Percentiles rank a stretch among this genome's conserved stretches.
Conservation (phyloP, 83 land plant species). For the Thuja plicata region DNA sequence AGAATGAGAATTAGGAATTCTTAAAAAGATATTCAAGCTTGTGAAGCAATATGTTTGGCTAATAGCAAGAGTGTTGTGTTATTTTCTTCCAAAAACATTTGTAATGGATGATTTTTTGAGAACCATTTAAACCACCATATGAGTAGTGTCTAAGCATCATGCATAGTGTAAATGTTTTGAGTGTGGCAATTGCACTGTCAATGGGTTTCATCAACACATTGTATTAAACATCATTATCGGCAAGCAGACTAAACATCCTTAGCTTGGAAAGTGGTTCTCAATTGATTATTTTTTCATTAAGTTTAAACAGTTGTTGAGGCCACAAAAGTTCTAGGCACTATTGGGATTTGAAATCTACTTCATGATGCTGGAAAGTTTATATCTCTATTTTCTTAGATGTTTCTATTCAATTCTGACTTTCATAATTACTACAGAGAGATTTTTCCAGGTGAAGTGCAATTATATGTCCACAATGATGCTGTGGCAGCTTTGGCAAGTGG, state of each 20-base stretch:
- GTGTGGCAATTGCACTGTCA: background rate
- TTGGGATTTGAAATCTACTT: background rate
- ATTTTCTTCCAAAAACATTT: background rate
- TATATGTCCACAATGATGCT: slow-evolving; percentile 21
- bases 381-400: background rate
- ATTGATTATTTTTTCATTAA: background rate
- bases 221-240: background rate
- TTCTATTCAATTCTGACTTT: slow-evolving; percentile 7
- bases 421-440: slow-evolving; percentile 4
- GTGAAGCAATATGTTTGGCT: background rate
- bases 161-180: background rate
- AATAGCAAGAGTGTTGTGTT: background rate
- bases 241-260: background rate
- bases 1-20: background rate
- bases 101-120: background rate
- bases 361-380: background rate
- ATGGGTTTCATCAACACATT: background rate
- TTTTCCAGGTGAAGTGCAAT: slow-evolving; percentile 3
- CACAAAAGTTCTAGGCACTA: background rate
- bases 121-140: background rate
- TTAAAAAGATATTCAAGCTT: background rate
- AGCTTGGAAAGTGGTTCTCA: background rate
- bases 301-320: background rate
- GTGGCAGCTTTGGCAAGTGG: slow-evolving; percentile 60
- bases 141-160: background rate